phyloP scores from a whole-genome alignment of 2,329 filamentous ascomycete species.

The Thermoascus crustaceus region DNA sequence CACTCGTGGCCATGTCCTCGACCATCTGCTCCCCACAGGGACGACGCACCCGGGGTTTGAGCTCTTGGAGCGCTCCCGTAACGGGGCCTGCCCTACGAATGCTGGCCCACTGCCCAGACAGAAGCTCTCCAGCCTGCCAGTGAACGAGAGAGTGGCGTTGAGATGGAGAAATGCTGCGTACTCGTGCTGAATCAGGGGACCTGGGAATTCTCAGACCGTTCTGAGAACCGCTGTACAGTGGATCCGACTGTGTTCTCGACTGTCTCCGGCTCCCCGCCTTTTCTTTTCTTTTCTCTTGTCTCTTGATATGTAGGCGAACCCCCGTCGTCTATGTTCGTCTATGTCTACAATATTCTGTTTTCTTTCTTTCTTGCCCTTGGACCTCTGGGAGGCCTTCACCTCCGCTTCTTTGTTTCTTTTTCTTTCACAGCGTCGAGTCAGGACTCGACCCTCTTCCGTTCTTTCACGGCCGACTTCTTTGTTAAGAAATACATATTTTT shows the following conservation, averaged over 20 bases:
- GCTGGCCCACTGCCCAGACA: not conserved
- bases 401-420: constrained; percentile 9
- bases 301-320: not conserved
- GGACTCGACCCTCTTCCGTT: constrained; percentile 15
- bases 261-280: not conserved
- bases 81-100: not conserved
- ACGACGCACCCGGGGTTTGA: constrained; percentile 1
- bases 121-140: not conserved
- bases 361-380: constrained; percentile 10
- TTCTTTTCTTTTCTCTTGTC: not conserved
- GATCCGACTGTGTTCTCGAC: not conserved
- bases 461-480: constrained; percentile 3
- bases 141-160: not conserved
- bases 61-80: not conserved
- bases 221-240: not conserved
- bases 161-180: not conserved
- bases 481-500: not conserved
- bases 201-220: constrained; percentile 1
- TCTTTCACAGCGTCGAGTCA: constrained; percentile 10
- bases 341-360: constrained; percentile 9
- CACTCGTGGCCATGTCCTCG: not conserved
- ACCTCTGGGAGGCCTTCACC: not conserved
- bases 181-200: not conserved
- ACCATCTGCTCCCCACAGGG: not conserved
- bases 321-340: too few species aligned